phyloP scores from a whole-genome alignment of 2,329 filamentous ascomycete species.

The Penicillium sp. region DNA sequence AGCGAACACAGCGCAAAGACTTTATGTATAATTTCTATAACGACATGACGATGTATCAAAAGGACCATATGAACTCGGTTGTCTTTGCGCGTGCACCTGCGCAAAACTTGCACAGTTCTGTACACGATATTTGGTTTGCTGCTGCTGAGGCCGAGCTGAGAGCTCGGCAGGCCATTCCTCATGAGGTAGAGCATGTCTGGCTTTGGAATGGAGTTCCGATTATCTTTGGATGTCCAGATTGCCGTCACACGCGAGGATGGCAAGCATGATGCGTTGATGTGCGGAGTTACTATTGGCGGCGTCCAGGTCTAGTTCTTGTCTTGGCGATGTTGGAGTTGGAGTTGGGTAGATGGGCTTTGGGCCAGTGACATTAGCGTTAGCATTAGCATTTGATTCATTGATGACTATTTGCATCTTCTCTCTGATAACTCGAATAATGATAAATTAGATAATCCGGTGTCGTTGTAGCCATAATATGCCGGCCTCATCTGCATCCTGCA shows the following conservation, averaged over 20 bases:
- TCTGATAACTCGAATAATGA: not conserved
- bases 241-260: conserved; percentile 31
- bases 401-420: not conserved
- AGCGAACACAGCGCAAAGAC: conserved; percentile 40
- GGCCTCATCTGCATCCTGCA: no score
- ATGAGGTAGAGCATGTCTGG: conserved; percentile 34
- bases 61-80: conserved; percentile 38
- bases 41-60: conserved; percentile 38
- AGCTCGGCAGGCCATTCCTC: conserved; percentile 29
- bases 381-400: not conserved
- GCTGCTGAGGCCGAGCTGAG: conserved; percentile 33
- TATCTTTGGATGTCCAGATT: conserved; percentile 37
- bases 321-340: conserved; percentile 1
- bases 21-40: conserved; percentile 45
- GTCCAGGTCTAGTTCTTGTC: conserved; percentile 9
- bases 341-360: not conserved
- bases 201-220: conserved; percentile 36
- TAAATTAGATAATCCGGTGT: not conserved
- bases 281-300: conserved; percentile 17
- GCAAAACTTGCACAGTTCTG: conserved; percentile 31
- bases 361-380: not conserved
- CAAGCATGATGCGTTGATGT: conserved; percentile 26
- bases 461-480: no score
- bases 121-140: conserved; percentile 42
- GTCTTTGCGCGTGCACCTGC: conserved; percentile 35